These are phyloP conservation scores for Erysimum cheiri DNA, from an alignment of 441 rosid species.

Conservation along the genomic window DNA sequence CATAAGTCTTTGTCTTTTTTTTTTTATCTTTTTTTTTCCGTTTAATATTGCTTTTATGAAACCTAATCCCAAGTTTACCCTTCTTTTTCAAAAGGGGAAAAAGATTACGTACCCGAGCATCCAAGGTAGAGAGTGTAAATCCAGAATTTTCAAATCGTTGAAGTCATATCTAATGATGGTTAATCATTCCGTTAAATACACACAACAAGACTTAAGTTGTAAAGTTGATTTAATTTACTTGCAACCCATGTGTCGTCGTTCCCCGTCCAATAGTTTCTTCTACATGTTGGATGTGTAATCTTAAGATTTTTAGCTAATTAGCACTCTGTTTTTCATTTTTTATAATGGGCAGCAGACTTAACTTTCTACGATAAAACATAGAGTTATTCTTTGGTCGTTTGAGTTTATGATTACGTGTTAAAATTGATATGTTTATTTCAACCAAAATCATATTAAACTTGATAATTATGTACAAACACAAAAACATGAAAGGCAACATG, in stretches of 20 bases:
- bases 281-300: not conserved
- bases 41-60: constrained; percentile 24
- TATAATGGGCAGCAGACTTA: not conserved
- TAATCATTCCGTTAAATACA: constrained; percentile 43
- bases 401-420: not conserved
- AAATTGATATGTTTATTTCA: no score
- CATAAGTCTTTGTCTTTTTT: constrained; percentile 27
- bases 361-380: no score
- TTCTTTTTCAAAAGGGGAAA: not conserved
- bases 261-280: constrained; percentile 34
- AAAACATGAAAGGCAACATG: no score
- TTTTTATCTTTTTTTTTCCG: not conserved
- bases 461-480: no score
- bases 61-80: constrained; percentile 9
- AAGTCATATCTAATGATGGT: constrained; percentile 45
- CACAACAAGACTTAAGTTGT: constrained; percentile 25
- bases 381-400: no score
- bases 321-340: not conserved
- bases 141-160: constrained; percentile 32
- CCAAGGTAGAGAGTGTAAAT: constrained; percentile 37
- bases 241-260: constrained; percentile 18
- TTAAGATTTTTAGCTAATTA: constrained; percentile 13
- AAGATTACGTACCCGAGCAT: constrained; percentile 39
- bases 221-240: constrained; percentile 29
- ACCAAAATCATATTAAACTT: no score